These are phyloP conservation scores for Pseudogymnoascus sp. DNA, from an alignment of 2,329 filamentous ascomycete genomes.

Conservation along the genomic window DNA sequence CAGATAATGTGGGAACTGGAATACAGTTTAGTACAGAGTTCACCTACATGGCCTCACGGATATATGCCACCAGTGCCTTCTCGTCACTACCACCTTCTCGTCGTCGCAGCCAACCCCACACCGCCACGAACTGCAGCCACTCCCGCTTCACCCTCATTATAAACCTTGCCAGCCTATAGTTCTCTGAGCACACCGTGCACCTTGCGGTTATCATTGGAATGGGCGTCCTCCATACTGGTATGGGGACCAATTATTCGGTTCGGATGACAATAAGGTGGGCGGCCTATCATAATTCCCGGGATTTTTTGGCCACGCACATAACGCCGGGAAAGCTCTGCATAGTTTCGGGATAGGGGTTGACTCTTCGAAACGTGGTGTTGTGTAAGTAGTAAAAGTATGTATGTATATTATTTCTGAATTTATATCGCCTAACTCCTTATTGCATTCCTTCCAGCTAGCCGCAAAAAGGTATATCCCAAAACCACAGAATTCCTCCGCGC, in stretches of 20 bases:
- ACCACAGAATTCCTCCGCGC: not conserved
- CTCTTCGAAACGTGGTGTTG: not conserved
- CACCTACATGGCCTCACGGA: not conserved
- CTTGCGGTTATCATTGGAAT: not conserved
- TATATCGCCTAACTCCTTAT: not conserved
- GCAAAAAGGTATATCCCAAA: slow-evolving; percentile 1
- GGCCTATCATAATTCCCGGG: too few species aligned
- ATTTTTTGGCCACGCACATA: too few species aligned
- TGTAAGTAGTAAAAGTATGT: not conserved
- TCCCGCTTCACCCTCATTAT: not conserved
- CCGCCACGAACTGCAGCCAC: not conserved
- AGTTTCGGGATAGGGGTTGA: not conserved
- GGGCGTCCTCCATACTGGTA: not conserved
- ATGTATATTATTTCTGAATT: not conserved
- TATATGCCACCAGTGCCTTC: not conserved
- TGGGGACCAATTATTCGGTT: too few species aligned
- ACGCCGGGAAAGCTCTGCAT: not conserved
- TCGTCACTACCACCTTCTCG: not conserved
- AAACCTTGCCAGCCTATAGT: too few species aligned
- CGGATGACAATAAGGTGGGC: too few species aligned
- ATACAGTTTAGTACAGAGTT: too few species aligned
- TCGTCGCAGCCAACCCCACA: not conserved
- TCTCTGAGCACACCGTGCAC: not conserved
- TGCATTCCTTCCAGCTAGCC: not conserved
- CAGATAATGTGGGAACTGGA: too few species aligned